Evolutionary conservation across 2,329 filamentous ascomycete genomes (phyloP), one percentile per base, ranked within the genome.

Genomic region (Xylaria sp.): DNA sequence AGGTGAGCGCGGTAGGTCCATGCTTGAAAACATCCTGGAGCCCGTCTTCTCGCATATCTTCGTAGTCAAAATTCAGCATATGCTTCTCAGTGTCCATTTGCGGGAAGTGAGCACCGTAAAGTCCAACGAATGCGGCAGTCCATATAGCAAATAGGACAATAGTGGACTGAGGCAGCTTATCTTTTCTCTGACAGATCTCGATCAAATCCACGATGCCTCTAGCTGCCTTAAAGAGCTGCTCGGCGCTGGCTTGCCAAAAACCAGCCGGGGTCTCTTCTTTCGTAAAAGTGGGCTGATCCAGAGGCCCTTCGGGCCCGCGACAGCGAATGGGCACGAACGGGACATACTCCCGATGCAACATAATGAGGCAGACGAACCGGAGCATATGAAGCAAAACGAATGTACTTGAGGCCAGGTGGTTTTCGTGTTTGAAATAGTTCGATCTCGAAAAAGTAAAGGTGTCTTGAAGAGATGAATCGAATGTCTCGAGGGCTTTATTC

Each of bases 341-440:
- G 30, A 92, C 84, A 69, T 90, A 92, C 75, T 92, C 89, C 69
- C 90, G 84, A 74, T 92, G 88, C 32, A 92, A 82, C 81, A 91
- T 88, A 69, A 93, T 89, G 64, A 86, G 84, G 75, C 89, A 92
- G 1, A 92, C 81, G 1, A 86, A 85, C 67, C 88, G 86, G 0
- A 92, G 84, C 72, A 89, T 88, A 73, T 93, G 91, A 63, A 93
- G 80, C 3, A 91, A 84, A 9, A 89, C 86, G 74, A 90, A 93
- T 7, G 86, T 85, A 54, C 89, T 89, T 1, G 88, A 88, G 1
- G 87, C 88, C 50, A 88, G 85, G 63, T 88, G 85, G 68, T 87
- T 88, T 72, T 91, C 88, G 73, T 92, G 90, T 27, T 86, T 88
- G 72, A 88, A 86, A 51, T 89, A 89, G 75, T 92, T 92, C 48